These are phyloP conservation scores for Polyplosphaeria fusca DNA, from an alignment of 495 filamentous ascomycete species.

Conservation along the genomic window DNA sequence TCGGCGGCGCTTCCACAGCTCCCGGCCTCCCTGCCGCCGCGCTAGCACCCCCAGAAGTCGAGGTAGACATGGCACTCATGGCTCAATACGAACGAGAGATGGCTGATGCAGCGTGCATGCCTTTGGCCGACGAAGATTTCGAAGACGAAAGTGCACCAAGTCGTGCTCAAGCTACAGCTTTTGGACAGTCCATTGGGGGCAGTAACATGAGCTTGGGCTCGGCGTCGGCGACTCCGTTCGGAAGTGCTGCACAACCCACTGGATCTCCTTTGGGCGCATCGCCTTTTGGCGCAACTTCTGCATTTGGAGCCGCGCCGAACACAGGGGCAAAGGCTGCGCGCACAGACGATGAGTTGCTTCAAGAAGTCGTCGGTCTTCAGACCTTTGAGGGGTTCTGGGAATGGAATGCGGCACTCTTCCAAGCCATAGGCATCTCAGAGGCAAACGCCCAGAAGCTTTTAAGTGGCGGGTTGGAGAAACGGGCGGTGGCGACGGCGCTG, in stretches of 20 bases:
- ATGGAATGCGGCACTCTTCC: constrained; percentile 31
- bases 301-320: not conserved
- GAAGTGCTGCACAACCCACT: too few relatives aligned
- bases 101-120: not conserved
- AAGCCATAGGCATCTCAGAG: constrained; percentile 26
- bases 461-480: constrained; percentile 5
- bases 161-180: too few relatives aligned
- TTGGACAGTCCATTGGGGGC: too few relatives aligned
- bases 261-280: too few relatives aligned
- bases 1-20: too few relatives aligned
- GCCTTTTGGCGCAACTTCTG: too few relatives aligned
- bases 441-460: constrained; percentile 1
- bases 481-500: constrained; percentile 48
- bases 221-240: too few relatives aligned
- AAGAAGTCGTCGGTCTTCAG: constrained; percentile 47
- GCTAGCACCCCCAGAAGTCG: not conserved
- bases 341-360: constrained; percentile 13
- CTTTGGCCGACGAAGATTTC: not conserved
- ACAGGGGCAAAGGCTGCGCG: not conserved
- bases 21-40: not conserved
- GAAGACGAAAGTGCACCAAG: too few relatives aligned
- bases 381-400: constrained; percentile 52
- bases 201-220: too few relatives aligned
- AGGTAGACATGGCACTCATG: not conserved
- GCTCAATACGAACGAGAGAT: not conserved